Base-by-base conservation (phyloP, 2,329 filamentous ascomycete genomes). In the Colletotrichum sp. region DNA sequence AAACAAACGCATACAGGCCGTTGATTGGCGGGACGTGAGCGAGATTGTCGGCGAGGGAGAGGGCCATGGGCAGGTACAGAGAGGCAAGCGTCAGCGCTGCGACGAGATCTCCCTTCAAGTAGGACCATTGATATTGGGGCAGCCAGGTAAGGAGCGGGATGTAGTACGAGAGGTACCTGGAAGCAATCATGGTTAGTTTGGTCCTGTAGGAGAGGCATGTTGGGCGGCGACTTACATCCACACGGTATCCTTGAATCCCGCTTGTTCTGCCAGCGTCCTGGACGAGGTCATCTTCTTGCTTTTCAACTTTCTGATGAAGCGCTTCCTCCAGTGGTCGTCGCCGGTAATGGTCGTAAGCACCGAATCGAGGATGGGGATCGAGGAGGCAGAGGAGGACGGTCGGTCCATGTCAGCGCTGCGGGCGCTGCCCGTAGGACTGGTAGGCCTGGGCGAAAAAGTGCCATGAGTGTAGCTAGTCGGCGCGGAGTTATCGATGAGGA, bases 61-160 rank as follows among this genome's bases (percentile, higher is more conserved):
- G 90, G 0, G 96, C 94, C 96, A 99, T 98, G 67, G 97, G 97
- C 48, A 99, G 94, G 84, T 99, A 99, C 87, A 99, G 97, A 30
- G 96, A 98, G n/a, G 96, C 95, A 87, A 99, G 94, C n/a, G 97
- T 99, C 77, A 99, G 84, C 65, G 96, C 96, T 10, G 96, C 94
- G 16, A 98, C 88, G 21, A 99, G 86, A 84, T 99, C 97, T 64
- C 97, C 97, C 79, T 93, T 92, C 64, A 99, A 85, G 84, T 95
- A 98, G 5, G 92, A 91, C 90, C 92, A 93, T 79, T 91, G 92
- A 85, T 99, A 99, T 85, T 98, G 95, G 68, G 89, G 90, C 77
- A 98, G 93, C 97, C 97, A 99, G 78, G 94, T 96, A 78, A 98
- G 87, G 77, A 96, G 95, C 0, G 97, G 97, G 61, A 99, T 88